These are phyloP conservation scores for Durio zibethinus DNA, from an alignment of 345 rosid genomes.

Conservation along the genomic window DNA sequence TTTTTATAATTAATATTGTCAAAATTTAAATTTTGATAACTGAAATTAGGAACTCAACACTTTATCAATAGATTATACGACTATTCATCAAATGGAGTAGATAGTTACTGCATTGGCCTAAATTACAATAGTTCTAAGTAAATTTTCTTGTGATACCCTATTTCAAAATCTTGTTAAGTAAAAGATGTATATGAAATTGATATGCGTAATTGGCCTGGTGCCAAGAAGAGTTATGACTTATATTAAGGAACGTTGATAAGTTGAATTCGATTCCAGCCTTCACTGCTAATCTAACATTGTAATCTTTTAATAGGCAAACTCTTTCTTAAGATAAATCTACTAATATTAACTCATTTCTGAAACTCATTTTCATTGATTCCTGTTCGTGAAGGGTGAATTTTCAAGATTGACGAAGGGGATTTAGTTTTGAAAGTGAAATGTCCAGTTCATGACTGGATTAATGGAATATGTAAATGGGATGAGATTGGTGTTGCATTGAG, in stretches of 20 bases:
- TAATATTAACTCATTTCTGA: too few relatives aligned
- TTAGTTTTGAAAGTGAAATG: too few relatives aligned
- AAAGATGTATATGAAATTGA: neutral
- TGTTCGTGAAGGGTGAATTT: too few relatives aligned
- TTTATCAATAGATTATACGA: too few relatives aligned
- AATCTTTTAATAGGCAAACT: slow-evolving; percentile 88
- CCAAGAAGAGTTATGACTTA: neutral
- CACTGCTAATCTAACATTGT: slow-evolving; percentile 91
- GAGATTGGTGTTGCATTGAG: neutral
- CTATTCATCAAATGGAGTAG: too few relatives aligned
- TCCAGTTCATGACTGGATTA: too few relatives aligned
- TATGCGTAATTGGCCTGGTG: neutral
- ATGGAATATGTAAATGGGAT: too few relatives aligned
- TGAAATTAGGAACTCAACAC: too few relatives aligned
- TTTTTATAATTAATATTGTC: too few relatives aligned
- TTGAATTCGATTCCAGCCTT: slow-evolving; percentile 96
- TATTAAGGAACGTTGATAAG: slow-evolving; percentile 25
- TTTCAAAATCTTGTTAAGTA: neutral
- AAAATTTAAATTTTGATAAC: too few relatives aligned
- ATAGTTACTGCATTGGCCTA: neutral
- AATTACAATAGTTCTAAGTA: neutral
- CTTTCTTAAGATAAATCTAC: slow-evolving; percentile 43
- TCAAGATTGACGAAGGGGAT: too few relatives aligned
- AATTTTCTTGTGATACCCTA: neutral
- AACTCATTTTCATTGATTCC: too few relatives aligned